These are phyloP conservation scores for Phaffia tasmanica DNA, from an alignment of 768 basidiomycete genomes.

Conservation along the genomic window DNA sequence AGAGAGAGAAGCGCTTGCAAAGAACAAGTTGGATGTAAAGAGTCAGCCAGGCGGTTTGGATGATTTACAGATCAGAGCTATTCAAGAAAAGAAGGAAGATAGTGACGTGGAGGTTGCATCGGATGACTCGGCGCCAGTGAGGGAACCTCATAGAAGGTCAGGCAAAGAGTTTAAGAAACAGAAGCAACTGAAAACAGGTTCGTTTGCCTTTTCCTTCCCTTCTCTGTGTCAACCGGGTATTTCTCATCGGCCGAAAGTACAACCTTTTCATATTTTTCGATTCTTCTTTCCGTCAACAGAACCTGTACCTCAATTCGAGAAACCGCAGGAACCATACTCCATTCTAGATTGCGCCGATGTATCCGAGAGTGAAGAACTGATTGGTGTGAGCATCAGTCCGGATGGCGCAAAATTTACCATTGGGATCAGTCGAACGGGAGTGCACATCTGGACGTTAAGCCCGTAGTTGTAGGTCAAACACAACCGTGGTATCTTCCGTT, in stretches of 20 bases:
- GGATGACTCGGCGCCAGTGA: neutral
- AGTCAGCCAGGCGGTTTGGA: too few species aligned
- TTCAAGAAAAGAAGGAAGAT: too few species aligned
- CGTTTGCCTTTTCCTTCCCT: neutral
- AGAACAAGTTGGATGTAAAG: too few species aligned
- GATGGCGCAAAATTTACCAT: conserved; percentile 5
- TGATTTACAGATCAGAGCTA: too few species aligned
- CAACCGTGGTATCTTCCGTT: too few species aligned
- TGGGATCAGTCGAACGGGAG: conserved; percentile 1
- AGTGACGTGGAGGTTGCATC: neutral
- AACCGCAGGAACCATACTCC: conserved; percentile 1
- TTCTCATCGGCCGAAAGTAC: too few species aligned
- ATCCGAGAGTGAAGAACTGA: conserved; percentile 9
- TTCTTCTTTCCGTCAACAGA: neutral
- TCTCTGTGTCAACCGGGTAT: neutral
- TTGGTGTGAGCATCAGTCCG: neutral
- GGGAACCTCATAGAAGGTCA: neutral
- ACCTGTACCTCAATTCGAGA: neutral
- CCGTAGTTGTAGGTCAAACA: too few species aligned
- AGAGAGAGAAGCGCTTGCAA: too few species aligned
- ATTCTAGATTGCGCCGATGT: conserved; percentile 1
- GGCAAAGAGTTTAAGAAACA: neutral
- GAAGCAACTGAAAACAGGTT: neutral
- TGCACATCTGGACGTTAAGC: conserved; percentile 7
- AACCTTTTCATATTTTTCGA: neutral